Evolutionary conservation across 768 basidiomycete species (phyloP), one percentile per base, ranked within the genome.

Genomic region (Leccinum subtestaceum): DNA sequence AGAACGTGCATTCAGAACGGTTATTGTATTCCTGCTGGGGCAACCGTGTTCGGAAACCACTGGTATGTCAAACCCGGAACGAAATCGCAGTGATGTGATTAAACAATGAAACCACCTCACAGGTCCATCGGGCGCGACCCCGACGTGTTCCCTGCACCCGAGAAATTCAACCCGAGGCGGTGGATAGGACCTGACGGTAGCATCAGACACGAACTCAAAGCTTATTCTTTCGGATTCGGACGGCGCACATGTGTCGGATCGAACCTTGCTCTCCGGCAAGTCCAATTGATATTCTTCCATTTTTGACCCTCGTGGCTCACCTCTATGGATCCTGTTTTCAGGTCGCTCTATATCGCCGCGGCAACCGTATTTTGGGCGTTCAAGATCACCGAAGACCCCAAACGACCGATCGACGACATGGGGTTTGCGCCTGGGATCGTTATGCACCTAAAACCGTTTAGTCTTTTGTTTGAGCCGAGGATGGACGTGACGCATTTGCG

Each of bases 341-440:
- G 84, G 13, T 88, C 87, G 1, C 74, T 89, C 4, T 86, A 84
- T 64, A 75, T 88, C 56, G 86, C 84, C 59, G 78, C 84, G 0
- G 84, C 85, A 0, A 74, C 86, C 15, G 65, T 84, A 6, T 76
- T 86, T n/a, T 88, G 85, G 84, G 80, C 85, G 0, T 88, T 89
- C 72, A 76, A 62, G 0, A 73, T 89, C 29, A 68, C 67, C 1
- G 66, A 79, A 27, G 83, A 86, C 60, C 75, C 79, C 0, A 60
- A 70, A 10, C 68, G 74, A 5, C 84, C 85, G 0, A 87, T 89
- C 45, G 84, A 90, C 67, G 78, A 80, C 6, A 73, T 80, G 45
- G 84, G 79, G 0, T 87, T 89, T 63, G 84, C 82, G 1, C 82
- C 86, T 61, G 82, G 81, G 4, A 82, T 84, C 11, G 87, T 88